Evolutionary conservation across 129 eudicot species (phyloP).

Genomic region (Tagetes erecta): DNA sequence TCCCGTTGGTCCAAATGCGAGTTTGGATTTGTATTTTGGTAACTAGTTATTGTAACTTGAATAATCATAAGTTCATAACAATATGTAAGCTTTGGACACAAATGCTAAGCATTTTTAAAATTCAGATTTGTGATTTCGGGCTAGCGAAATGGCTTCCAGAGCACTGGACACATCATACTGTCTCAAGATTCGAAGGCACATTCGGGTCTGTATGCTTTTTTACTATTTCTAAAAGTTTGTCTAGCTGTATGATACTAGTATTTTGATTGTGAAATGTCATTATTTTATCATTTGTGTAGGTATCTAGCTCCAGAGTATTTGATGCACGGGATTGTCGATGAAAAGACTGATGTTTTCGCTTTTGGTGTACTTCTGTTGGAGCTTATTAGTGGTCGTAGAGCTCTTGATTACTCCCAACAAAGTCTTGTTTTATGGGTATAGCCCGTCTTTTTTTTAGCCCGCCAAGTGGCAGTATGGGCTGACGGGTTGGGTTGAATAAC

Average conservation of each 20-base stretch:
- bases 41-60: not conserved
- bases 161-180: slow-evolving; percentile 81
- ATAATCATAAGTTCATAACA: not conserved
- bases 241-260: slow-evolving; percentile 12
- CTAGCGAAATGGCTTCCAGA: slow-evolving; percentile 97
- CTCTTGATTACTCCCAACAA: slow-evolving; percentile 85
- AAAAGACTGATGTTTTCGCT: slow-evolving; percentile 86
- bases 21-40: not conserved
- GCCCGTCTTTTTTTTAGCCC: not conserved
- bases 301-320: slow-evolving; percentile 95
- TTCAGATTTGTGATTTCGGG: slow-evolving; percentile 95
- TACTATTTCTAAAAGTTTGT: not conserved
- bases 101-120: slow-evolving; percentile 5
- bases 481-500: not conserved
- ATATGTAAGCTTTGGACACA: slow-evolving; percentile 28
- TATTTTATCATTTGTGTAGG: slow-evolving; percentile 38
- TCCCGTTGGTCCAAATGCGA: not conserved
- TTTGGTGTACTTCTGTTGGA: slow-evolving; percentile 90
- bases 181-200: slow-evolving; percentile 87
- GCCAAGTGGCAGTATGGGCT: not conserved
- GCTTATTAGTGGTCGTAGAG: slow-evolving; percentile 85
- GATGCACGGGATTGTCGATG: slow-evolving; percentile 93
- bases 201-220: slow-evolving; percentile 60
- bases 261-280: not conserved
- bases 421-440: slow-evolving; percentile 99